Percentiles rank a stretch among this genome's conserved stretches.
phyloP scores from a whole-genome alignment of 495 filamentous ascomycete species.

The Aspergillus steynii region DNA sequence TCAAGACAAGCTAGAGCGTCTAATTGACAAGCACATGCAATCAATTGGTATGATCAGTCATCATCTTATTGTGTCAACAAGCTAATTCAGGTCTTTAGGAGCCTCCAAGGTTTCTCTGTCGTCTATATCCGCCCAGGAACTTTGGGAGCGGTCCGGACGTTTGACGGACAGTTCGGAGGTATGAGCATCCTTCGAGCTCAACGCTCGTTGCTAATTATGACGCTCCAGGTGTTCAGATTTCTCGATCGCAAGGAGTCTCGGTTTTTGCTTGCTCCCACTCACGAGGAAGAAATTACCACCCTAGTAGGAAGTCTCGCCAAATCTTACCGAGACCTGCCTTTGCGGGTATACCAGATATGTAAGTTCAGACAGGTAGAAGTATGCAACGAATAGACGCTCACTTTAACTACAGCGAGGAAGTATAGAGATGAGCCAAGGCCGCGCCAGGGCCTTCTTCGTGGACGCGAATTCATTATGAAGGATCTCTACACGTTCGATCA shows the following conservation, averaged over 20 bases:
- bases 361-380: slow-evolving; percentile 20
- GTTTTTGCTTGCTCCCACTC: slow-evolving; percentile 85
- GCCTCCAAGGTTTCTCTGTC: slow-evolving; percentile 88
- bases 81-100: slow-evolving; percentile 43
- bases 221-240: slow-evolving; percentile 74
- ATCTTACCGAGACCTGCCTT: slow-evolving; percentile 83
- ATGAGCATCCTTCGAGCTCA: slow-evolving; percentile 11
- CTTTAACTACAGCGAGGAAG: slow-evolving; percentile 66
- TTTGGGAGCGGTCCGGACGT: slow-evolving; percentile 76
- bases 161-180: slow-evolving; percentile 63
- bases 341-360: slow-evolving; percentile 91
- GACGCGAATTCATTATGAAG: slow-evolving; percentile 96
- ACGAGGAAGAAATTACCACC: slow-evolving; percentile 93
- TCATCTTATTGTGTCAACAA: neutral
- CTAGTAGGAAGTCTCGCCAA: slow-evolving; percentile 72
- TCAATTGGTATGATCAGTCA: slow-evolving; percentile 55
- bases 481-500: slow-evolving; percentile 96
- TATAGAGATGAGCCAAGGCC: slow-evolving; percentile 92
- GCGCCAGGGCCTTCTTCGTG: slow-evolving; percentile 83
- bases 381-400: slow-evolving; percentile 8
- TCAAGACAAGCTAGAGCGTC: slow-evolving; percentile 79
- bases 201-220: slow-evolving; percentile 17
- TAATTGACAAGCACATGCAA: slow-evolving; percentile 90
- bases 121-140: slow-evolving; percentile 77
- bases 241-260: slow-evolving; percentile 73